These are phyloP conservation scores for Citrus reticulata DNA, from an alignment of 345 rosid species.

Conservation along the genomic window DNA sequence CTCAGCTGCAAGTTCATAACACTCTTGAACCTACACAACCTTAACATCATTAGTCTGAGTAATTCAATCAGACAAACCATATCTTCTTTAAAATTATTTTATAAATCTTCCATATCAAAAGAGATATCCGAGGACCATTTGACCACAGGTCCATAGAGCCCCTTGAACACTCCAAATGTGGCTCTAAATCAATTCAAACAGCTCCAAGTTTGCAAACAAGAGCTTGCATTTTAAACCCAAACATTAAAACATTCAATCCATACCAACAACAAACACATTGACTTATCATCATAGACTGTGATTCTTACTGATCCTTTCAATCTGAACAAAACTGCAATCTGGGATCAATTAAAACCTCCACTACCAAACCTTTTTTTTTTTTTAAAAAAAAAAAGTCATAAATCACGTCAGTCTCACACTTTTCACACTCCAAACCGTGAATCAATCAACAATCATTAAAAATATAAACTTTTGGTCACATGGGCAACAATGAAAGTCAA, in stretches of 20 bases:
- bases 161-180: not conserved
- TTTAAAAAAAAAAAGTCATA: not conserved
- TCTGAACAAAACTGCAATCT: not conserved
- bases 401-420: not conserved
- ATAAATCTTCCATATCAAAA: not conserved
- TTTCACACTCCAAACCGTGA: not conserved
- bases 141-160: not conserved
- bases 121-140: not conserved
- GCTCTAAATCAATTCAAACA: not conserved
- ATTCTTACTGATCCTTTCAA: not conserved
- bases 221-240: not conserved
- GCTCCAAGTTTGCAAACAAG: not conserved
- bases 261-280: not conserved
- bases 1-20: constrained; percentile 93
- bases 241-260: not conserved
- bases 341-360: not conserved
- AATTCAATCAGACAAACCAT: constrained; percentile 2
- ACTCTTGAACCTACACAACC: constrained; percentile 76
- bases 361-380: not conserved
- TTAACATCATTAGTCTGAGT: constrained; percentile 9
- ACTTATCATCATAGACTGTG: not conserved
- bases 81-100: not conserved
- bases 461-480: not conserved
- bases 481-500: not conserved
- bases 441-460: not conserved